Base-by-base conservation (phyloP, 2,329 filamentous ascomycete species). In the Fusarium annulatum region DNA sequence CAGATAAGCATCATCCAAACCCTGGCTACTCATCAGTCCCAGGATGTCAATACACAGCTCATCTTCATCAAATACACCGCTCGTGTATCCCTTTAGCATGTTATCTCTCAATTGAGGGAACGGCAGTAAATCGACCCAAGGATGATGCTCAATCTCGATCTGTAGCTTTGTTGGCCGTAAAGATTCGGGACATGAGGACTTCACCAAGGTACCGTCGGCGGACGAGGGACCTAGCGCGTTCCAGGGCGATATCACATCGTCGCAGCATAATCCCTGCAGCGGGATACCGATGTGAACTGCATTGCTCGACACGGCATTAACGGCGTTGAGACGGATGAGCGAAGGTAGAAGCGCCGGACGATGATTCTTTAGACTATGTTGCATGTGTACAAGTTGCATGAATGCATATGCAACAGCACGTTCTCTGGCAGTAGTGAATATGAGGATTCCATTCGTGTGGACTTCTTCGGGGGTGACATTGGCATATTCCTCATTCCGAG, bases 1-100 rank as follows among this genome's bases (percentile, higher is more conserved):
- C 3, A 88, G 51, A 4, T 68, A 73, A 2, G 74, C 64, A 9
- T 74, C 60, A 4, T 77, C 68, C 21, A 61, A 26, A 0, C 63
- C 34, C 15, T 41, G 26, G 3, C 52, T 65, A 10, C 62, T 60
- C 16, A 39, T 56, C 0, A 75, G 33, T 12, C 66, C 64, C 3
- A 76, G 26, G 1, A 78, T 51, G 5, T 77, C 76, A 4, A 65
- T n/a, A 28, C 77, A 78, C 19, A 78, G 14, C 30, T 70, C 63
- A 23, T 77, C 75, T 28, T 78, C 77, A 9, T 78, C 75, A 7
- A 77, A 53, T 0, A 26, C 18, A 12, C 63, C 72, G 1, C 49
- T 60, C 9, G 64, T 46, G 14, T 77, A 66, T 5, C 38, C 75
- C 1, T 34, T 28, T 0, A 78, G 52, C 42, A 76, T 69, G 16